Percentiles rank a stretch among this genome's conserved stretches.
phyloP scores from a whole-genome alignment of 2,329 filamentous ascomycete species.

The Whalleya microplaca region DNA sequence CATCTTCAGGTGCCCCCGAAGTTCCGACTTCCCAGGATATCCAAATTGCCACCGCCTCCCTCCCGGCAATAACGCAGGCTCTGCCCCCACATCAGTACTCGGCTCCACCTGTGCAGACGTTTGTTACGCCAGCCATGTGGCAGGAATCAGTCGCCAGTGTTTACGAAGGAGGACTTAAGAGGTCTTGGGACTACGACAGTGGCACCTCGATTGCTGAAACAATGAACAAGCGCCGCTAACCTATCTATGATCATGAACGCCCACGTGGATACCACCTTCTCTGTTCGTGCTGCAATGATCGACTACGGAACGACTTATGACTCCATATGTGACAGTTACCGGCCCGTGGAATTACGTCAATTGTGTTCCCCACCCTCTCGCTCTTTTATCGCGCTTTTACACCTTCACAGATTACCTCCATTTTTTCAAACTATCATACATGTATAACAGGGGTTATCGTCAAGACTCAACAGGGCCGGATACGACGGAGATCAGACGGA shows the following conservation, averaged over 20 bases:
- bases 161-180: constrained; percentile 67
- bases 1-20: constrained; percentile 58
- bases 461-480: constrained; percentile 10
- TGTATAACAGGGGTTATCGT: constrained; percentile 22
- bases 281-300: constrained; percentile 14
- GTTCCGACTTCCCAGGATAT: constrained; percentile 58
- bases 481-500: constrained; percentile 13
- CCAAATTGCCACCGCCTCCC: constrained; percentile 49
- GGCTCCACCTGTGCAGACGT: constrained; percentile 56
- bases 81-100: constrained; percentile 57
- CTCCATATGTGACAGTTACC: constrained; percentile 1
- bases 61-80: constrained; percentile 50
- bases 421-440: constrained; percentile 14
- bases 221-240: constrained; percentile 38
- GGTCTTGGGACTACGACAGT: constrained; percentile 61
- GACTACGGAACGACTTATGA: constrained; percentile 10
- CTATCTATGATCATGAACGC: constrained; percentile 9
- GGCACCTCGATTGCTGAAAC: constrained; percentile 33
- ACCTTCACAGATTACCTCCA: constrained; percentile 19
- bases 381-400: constrained; percentile 12
- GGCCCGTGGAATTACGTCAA: constrained; percentile 6
- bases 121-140: constrained; percentile 75
- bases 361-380: constrained; percentile 4
- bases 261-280: constrained; percentile 24
- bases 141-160: constrained; percentile 72